Evolutionary conservation across 306 rosid genomes (phyloP), one percentile per base, ranked within the genome.

Genomic region (Trichosanthes truncata): DNA sequence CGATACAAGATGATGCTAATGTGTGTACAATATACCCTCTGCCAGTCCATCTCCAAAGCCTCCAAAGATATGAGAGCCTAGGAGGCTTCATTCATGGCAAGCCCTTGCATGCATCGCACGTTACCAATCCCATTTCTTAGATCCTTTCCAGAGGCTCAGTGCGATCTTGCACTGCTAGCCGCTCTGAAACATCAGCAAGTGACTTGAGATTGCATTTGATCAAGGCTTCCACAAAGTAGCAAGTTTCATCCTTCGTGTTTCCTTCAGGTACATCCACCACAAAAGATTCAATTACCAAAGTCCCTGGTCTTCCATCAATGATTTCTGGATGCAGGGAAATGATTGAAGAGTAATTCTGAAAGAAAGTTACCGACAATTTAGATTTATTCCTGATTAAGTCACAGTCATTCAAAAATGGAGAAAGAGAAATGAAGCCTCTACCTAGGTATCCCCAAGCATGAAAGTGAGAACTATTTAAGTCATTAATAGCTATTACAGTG

Each of bases 191-290:
- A 80, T 89, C 92, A 63, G 95, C 88, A 82, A 94, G 98, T 49
- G 98, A 94, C 82, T 94, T 94, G 82, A 94, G 98, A 83, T 94
- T 94, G 92, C 98, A 94, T 83, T 90, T 93, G 73, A 94, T 92
- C 83, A 94, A 85, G 56, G 98, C 97, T 85, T 94, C 97, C 48
- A 94, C 91, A 46, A 94, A 94, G 91, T 88, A 91, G 86, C 97
- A 91, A 38, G 98, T 94, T 78, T 94, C 98, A 20, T 94, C 98
- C 86, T 85, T 91, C 1, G 98, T 94, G 86, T 94, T 94, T 79
- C 98, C 98, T 75, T 94, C 97, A 14, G 98, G 98, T 76, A 94
- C 91, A 80, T 94, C 98, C 85, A 94, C 98, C 81, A 94, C 95
- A 85, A 89, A 94, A 40, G 98, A 94, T 83, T 94, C 98, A 29